Evolutionary conservation across 2,329 filamentous ascomycete species (phyloP), one percentile per base, ranked within the genome.

Genomic region (Alternaria triticimaculans): DNA sequence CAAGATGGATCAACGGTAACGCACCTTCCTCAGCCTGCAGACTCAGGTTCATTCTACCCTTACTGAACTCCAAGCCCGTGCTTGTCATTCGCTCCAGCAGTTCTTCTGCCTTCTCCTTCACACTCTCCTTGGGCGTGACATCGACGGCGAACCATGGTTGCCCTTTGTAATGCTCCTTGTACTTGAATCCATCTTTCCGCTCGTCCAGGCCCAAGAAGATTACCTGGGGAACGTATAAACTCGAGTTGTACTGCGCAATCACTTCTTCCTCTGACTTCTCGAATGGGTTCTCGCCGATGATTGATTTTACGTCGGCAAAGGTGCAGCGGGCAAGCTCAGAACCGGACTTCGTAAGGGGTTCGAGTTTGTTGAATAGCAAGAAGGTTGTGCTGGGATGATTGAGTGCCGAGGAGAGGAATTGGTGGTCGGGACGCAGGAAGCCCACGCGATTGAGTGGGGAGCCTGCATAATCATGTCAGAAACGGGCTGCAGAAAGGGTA

Each of bases 111-210:
- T 87, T 87, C 3, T 90, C 88, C 61, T 87, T 88, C 37, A 89
- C 82, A 4, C 84, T 84, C 2, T 87, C 90, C 66, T 86, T 88
- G 0, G 93, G 91, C 4, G 94, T 96, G 20, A 97, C 87, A 77
- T 98, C 96, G 12, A 99, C 80, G 2, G 94, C 95, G 77, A 98
- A 99, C 81, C 90, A 96, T 2, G 96, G 94, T 53, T 87, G 86
- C 4, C 95, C 96, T 33, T 84, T 87, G 77, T 97, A 96, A 56
- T 85, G 84, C 51, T 88, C 88, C 63, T 88, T 89, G 74, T 90
- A 91, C 63, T 84, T 75, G 55, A 91, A 87, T 0, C 83, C 86
- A 28, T 85, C 79, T 53, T 83, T 80, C 51, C 79, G 81, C 77
- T 97, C 93, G 70, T 97, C 89, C 51, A 97, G 81, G 0, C 95